A percentile compares a stretch with the other conserved stretches of the same genome.
Conservation (phyloP, 495 filamentous ascomycete genomes). For the Ascodesmis nigricans region DNA sequence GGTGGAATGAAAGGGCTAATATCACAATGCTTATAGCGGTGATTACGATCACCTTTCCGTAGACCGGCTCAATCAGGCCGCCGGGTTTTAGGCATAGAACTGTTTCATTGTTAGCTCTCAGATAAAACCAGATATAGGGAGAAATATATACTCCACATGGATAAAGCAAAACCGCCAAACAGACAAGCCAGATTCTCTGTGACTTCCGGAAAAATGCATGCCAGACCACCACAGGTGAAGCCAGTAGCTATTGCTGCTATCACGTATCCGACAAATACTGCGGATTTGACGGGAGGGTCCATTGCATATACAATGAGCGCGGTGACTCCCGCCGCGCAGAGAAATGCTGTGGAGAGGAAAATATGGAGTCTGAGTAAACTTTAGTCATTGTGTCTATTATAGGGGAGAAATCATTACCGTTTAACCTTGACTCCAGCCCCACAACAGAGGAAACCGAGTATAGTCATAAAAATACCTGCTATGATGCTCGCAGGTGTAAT, state of each 20-base stretch:
- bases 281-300: conserved; percentile 52
- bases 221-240: conserved; percentile 47
- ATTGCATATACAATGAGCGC: conserved; percentile 83
- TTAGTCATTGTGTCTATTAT: neutral
- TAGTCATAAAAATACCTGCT: conserved; percentile 52
- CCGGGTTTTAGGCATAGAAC: conserved; percentile 55
- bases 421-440: conserved; percentile 68
- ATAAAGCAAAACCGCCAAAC: conserved; percentile 66
- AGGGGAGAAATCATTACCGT: conserved; percentile 27
- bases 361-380: conserved; percentile 37
- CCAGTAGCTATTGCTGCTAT: conserved; percentile 61
- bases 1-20: conserved; percentile 58
- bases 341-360: conserved; percentile 55
- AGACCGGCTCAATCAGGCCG: conserved; percentile 40
- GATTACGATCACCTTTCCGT: conserved; percentile 53
- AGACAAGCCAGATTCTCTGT: conserved; percentile 74
- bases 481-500: conserved; percentile 66
- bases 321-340: conserved; percentile 49
- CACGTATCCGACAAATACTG: conserved; percentile 70
- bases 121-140: conserved; percentile 7
- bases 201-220: conserved; percentile 63
- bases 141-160: conserved; percentile 46
- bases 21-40: conserved; percentile 40
- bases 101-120: conserved; percentile 6
- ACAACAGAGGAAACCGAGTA: conserved; percentile 43